Conservation (phyloP, 108 stramenopile species). For the Cyclotella baltica region DNA sequence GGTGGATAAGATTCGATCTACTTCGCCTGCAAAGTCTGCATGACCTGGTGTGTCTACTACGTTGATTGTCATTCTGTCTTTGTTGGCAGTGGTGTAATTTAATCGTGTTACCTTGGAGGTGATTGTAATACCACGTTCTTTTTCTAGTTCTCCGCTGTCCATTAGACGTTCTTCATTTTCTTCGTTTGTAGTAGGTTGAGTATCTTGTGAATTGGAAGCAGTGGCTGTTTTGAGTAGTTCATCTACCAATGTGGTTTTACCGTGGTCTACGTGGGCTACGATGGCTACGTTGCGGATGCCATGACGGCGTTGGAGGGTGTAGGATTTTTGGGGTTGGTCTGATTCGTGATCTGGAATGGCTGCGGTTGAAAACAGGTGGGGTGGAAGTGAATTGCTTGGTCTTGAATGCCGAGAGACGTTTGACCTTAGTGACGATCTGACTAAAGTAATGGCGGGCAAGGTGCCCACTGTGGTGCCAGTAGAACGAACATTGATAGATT, state of each 20-base stretch:
- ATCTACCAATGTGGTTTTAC: constrained; percentile 97
- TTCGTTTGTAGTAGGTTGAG: background rate
- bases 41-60: constrained; percentile 97
- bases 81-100: constrained; percentile 57
- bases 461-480: no score
- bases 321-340: no score
- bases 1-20: constrained; percentile 90
- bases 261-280: constrained; percentile 98
- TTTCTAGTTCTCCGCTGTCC: constrained; percentile 96
- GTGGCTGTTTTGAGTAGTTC: constrained; percentile 80
- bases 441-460: no score
- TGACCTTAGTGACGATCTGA: no score
- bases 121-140: constrained; percentile 97
- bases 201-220: constrained; percentile 39
- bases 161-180: constrained; percentile 72
- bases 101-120: constrained; percentile 93
- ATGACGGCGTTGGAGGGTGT: constrained; percentile 34
- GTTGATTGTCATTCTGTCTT: constrained; percentile 61
- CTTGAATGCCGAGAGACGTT: no score
- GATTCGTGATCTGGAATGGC: no score
- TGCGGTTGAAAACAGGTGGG: background rate
- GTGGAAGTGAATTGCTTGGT: background rate
- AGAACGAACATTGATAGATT: no score
- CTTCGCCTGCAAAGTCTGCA: constrained; percentile 97
- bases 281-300: constrained; percentile 88